Base-by-base conservation (phyloP, 1,139 yeast genomes). In the Geotrichum armillariae region DNA sequence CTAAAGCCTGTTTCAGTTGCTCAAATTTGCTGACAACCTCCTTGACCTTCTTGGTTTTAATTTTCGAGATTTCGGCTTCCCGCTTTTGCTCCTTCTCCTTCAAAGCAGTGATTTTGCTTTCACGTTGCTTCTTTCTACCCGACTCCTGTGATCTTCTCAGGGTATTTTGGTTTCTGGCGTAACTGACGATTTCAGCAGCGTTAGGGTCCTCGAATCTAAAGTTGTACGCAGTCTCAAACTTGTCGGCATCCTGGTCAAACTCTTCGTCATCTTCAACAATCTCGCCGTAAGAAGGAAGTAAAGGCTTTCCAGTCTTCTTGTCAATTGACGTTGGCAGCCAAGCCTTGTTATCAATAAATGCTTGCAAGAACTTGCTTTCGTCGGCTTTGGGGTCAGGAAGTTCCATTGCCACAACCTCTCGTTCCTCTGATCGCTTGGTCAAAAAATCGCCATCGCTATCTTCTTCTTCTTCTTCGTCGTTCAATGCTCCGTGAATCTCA, bases 161-260 rank as follows among this genome's bases (percentile, higher is more conserved):
- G 0, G 98, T 89, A 23, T 95, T 95, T 66, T 90, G 96, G 57
- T 78, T 86, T 77, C 99, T 89, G 3, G 99, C 98, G 72, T 93
- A 94, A n/a, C 96, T 84, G 29, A 90, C 85, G 66, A 94, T 88
- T 63, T 93, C 97, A 0, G 93, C 88, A 8, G 96, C 79, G 58
- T 82, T 82, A 12, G 95, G 89, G 61, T 93, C 98, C 68, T 94
- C 99, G 65, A 80, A 93, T 66, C 99, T 79, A 75, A 91, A 91
- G 63, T 94, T 94, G 71, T 91, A 93, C 0, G 95, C 97, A 54
- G 81, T 80, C 68, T 94, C 99, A 62, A 89, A 90, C 60, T 81
- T 74, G 59, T 94, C 99, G 2, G 85, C 97, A 1, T 95, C 94
- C 47, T 88, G 87, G 45, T 91, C 98, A 65, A 91, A 93, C 49